phyloP scores from a whole-genome alignment of 1,284 basidiomycete species.

The Sanghuangporus sanghuang region DNA sequence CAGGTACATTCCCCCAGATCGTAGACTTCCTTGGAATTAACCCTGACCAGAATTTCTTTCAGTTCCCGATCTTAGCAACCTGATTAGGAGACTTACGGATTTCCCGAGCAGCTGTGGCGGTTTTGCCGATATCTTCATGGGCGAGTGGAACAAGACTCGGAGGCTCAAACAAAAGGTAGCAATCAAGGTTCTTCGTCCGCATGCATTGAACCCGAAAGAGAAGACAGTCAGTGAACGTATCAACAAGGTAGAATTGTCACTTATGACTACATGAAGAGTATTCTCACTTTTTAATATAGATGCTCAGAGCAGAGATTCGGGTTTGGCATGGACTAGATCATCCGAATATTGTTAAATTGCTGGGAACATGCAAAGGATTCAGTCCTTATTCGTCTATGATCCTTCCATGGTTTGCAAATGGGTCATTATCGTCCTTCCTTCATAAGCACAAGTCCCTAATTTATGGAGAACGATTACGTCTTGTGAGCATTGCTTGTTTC shows the following conservation, averaged over 20 bases:
- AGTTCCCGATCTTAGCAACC: conserved; percentile 15
- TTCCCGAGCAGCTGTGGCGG: conserved; percentile 15
- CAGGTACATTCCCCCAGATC: not conserved
- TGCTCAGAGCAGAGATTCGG: conserved; percentile 12
- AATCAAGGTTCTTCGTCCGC: conserved; percentile 13
- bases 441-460: conserved; percentile 15
- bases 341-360: conserved; percentile 13
- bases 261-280: too few relatives aligned
- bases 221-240: conserved; percentile 8
- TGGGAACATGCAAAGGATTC: conserved; percentile 15
- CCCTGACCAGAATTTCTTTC: not conserved
- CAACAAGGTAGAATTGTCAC: conserved; percentile 4
- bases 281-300: not conserved
- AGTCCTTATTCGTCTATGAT: conserved; percentile 14
- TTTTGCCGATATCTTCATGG: conserved; percentile 15
- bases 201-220: not conserved
- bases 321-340: conserved; percentile 15
- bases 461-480: conserved; percentile 11
- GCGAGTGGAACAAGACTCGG: conserved; percentile 12
- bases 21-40: not conserved
- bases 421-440: conserved; percentile 9
- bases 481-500: conserved; percentile 4
- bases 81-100: conserved; percentile 2
- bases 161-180: conserved; percentile 10
- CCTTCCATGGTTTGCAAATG: conserved; percentile 15